phyloP scores from a whole-genome alignment of 257 asterid species.

The Leonotis leonurus region DNA sequence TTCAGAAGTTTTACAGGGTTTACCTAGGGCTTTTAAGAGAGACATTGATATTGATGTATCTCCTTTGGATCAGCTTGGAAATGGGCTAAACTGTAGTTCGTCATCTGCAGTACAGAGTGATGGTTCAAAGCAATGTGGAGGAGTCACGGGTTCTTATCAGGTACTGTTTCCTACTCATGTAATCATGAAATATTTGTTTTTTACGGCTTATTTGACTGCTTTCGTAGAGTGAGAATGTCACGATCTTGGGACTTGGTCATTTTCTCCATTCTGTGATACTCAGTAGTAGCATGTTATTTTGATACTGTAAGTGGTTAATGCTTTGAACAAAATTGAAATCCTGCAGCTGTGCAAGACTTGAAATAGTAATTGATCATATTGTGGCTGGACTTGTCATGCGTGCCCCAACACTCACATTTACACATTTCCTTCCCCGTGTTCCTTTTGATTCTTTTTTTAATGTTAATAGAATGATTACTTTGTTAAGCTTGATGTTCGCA shows the following conservation, averaged over 20 bases:
- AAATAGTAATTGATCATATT: neutral
- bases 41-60: constrained; percentile 25
- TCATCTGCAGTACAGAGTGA: constrained; percentile 23
- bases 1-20: constrained; percentile 32
- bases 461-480: neutral
- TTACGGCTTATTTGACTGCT: neutral
- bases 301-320: neutral
- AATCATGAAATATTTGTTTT: neutral
- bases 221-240: neutral
- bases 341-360: neutral
- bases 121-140: constrained; percentile 19
- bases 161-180: constrained; percentile 18
- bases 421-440: neutral
- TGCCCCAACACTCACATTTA: neutral
- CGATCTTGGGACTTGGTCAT: constrained; percentile 1
- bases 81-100: constrained; percentile 25
- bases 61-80: constrained; percentile 29
- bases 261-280: neutral
- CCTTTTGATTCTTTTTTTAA: neutral
- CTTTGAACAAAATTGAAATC: neutral
- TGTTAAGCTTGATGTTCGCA: neutral
- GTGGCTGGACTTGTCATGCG: constrained; percentile 1
- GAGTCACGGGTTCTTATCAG: constrained; percentile 24
- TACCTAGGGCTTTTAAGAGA: constrained; percentile 27
- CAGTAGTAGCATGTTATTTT: neutral